These are phyloP conservation scores for Pelagomonas calceolata DNA, from an alignment of 108 stramenopile species.

Conservation along the genomic window DNA sequence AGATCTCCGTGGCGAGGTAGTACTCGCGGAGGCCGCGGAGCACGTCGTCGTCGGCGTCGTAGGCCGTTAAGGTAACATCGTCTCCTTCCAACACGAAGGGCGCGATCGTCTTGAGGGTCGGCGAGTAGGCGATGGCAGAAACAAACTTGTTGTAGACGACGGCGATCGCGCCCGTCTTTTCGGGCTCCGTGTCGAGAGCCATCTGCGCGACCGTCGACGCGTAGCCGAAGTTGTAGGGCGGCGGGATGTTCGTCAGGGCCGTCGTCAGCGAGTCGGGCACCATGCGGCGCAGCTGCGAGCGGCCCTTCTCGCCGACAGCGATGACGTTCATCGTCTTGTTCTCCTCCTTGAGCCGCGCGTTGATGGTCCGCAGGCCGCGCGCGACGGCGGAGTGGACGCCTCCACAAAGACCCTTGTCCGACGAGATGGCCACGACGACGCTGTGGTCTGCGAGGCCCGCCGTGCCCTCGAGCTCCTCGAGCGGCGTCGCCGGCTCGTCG, in stretches of 20 bases:
- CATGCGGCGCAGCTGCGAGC: slow-evolving; percentile 69
- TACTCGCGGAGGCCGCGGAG: slow-evolving; percentile 87
- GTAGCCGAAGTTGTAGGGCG: slow-evolving; percentile 3
- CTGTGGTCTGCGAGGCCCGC: slow-evolving; percentile 58
- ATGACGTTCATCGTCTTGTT: slow-evolving; percentile 78
- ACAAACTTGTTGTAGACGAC: slow-evolving; percentile 34
- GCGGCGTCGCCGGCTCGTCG: slow-evolving; percentile 34
- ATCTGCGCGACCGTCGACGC: no score
- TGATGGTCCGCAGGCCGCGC: slow-evolving; percentile 52
- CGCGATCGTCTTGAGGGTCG: slow-evolving; percentile 15
- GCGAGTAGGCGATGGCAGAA: slow-evolving; percentile 33
- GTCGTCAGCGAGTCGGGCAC: slow-evolving; percentile 13
- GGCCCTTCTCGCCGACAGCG: slow-evolving; percentile 95
- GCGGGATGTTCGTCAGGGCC: slow-evolving; percentile 6
- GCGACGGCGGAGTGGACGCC: slow-evolving; percentile 92
- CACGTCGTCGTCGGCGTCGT: slow-evolving; percentile 75
- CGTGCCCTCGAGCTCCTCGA: slow-evolving; percentile 59
- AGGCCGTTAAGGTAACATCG: no score
- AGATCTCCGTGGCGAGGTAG: slow-evolving; percentile 80
- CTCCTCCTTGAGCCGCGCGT: slow-evolving; percentile 44
- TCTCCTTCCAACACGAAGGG: slow-evolving; percentile 4
- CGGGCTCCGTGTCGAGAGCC: no score
- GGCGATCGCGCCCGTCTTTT: slow-evolving; percentile 14
- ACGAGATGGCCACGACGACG: slow-evolving; percentile 78
- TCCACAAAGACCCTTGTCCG: slow-evolving; percentile 98